A percentile compares a stretch with the other conserved stretches of the same genome.
Conservation (phyloP, 495 filamentous ascomycete species). For the Darksidea phi region DNA sequence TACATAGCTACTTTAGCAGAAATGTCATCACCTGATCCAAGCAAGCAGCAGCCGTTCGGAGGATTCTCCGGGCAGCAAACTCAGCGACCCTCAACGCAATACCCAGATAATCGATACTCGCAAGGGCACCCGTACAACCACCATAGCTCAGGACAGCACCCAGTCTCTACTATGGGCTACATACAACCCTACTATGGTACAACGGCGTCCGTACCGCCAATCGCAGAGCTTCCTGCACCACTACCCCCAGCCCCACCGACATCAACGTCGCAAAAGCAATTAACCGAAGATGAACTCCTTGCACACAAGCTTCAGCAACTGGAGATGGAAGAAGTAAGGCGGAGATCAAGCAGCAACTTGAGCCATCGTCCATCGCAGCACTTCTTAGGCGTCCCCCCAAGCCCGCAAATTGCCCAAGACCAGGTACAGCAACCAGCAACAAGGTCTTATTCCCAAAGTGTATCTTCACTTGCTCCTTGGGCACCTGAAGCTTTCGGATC, state of each 20-base stretch:
- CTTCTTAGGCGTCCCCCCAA: background rate
- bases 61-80: background rate
- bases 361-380: background rate
- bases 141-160: background rate
- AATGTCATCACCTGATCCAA: background rate
- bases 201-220: background rate
- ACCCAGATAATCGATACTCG: background rate
- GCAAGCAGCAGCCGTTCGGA: background rate
- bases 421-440: background rate
- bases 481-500: background rate
- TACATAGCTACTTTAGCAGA: background rate
- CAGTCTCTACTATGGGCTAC: background rate
- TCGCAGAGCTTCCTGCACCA: conserved; percentile 18
- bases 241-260: conserved; percentile 8
- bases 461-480: background rate
- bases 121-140: background rate
- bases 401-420: background rate
- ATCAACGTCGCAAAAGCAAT: conserved; percentile 11
- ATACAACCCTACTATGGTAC: conserved; percentile 5
- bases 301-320: conserved; percentile 21
- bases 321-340: conserved; percentile 14
- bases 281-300: conserved; percentile 21
- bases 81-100: background rate
- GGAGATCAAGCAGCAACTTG: conserved; percentile 13
- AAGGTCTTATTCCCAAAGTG: background rate